Conservation (phyloP, 2,329 filamentous ascomycete genomes). For the Alternaria solani region DNA sequence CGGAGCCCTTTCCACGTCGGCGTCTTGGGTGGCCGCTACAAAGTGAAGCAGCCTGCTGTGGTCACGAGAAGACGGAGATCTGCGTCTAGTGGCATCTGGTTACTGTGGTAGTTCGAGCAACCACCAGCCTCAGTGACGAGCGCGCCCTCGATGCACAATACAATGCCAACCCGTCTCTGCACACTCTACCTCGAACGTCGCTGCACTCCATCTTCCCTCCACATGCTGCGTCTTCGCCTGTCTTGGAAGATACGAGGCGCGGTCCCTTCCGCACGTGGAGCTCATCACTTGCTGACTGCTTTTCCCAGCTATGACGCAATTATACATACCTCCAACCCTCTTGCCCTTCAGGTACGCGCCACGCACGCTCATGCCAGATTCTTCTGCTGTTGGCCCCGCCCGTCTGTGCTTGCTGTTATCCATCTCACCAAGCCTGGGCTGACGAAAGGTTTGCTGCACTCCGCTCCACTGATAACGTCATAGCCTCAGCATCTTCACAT, state of each 20-base stretch:
- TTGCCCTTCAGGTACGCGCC: not conserved
- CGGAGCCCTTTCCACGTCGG: not conserved
- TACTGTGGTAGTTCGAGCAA: slow-evolving; percentile 4
- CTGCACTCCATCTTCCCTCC: not conserved
- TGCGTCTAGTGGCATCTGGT: slow-evolving; percentile 7
- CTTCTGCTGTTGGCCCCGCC: not conserved
- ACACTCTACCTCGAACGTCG: not conserved
- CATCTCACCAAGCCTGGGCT: slow-evolving; percentile 5
- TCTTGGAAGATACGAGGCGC: not conserved
- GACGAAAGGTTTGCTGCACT: slow-evolving; percentile 11
- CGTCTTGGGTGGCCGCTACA: slow-evolving; percentile 1
- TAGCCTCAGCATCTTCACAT: slow-evolving; percentile 1
- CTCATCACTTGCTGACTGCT: not conserved
- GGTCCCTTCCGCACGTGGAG: slow-evolving; percentile 12
- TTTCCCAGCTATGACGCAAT: slow-evolving; percentile 1
- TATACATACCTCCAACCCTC: not conserved
- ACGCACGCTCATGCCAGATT: not conserved
- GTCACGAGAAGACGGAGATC: slow-evolving; percentile 9
- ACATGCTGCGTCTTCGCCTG: not conserved
- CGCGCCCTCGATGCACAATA: not conserved
- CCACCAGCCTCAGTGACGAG: not conserved
- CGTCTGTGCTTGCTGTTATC: not conserved
- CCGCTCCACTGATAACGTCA: slow-evolving; percentile 9
- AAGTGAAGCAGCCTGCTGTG: slow-evolving; percentile 5
- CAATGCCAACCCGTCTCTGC: not conserved